These are phyloP conservation scores for Geotrichum aggregatum DNA, from an alignment of 1,139 yeast species.

Conservation along the genomic window DNA sequence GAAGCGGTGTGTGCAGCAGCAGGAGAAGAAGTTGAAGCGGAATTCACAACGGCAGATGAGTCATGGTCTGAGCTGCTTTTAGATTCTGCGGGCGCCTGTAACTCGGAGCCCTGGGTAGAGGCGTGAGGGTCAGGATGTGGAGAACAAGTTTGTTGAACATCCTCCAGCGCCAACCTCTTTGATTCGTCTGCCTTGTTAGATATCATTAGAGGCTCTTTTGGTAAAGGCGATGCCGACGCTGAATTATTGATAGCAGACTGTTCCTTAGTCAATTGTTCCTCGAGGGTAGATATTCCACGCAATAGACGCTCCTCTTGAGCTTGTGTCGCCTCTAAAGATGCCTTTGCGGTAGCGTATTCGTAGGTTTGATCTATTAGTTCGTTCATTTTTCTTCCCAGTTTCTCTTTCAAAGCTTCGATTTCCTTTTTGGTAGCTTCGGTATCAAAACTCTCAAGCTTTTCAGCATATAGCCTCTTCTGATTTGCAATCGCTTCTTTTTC, in stretches of 20 bases:
- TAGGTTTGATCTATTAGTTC: conserved; percentile 18
- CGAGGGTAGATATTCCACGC: conserved; percentile 4
- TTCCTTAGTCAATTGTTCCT: conserved; percentile 6
- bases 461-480: not conserved
- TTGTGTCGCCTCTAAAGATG: conserved; percentile 9
- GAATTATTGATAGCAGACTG: not conserved
- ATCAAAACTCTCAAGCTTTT: conserved; percentile 12
- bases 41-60: too few species aligned
- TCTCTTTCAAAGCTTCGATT: conserved; percentile 15
- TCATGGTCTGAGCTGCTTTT: too few species aligned
- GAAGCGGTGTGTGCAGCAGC: not conserved
- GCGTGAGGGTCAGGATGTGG: not conserved
- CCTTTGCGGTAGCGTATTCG: conserved; percentile 10
- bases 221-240: not conserved
- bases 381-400: conserved; percentile 23
- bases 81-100: not conserved
- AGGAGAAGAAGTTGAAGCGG: not conserved
- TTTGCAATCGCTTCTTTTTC: not conserved
- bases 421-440: conserved; percentile 9
- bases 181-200: not conserved
- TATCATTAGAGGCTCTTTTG: not conserved
- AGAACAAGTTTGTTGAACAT: not conserved
- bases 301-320: conserved; percentile 6
- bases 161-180: not conserved
- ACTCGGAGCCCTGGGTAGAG: not conserved